phyloP scores from a whole-genome alignment of 2,329 filamentous ascomycete species.

The Aspergillus flavus region DNA sequence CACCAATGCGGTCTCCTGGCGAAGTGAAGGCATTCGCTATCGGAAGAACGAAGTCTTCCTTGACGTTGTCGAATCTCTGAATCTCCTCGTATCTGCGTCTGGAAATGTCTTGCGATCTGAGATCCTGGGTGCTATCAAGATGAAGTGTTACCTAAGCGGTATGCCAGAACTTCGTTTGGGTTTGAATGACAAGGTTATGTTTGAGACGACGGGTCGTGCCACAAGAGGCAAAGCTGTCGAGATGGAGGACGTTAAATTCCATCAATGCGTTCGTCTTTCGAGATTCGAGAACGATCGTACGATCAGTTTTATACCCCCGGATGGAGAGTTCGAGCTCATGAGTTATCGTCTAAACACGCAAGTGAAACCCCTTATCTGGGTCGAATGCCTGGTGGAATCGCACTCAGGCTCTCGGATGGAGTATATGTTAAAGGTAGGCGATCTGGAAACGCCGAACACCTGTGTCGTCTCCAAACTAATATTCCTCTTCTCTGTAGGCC shows the following conservation, averaged over 20 bases:
- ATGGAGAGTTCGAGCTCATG: conserved; percentile 99
- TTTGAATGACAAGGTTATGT: conserved; percentile 99
- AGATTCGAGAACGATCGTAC: conserved; percentile 98
- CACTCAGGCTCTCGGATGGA: conserved; percentile 95
- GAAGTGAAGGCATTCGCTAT: conserved; percentile 96
- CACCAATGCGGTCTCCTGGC: conserved; percentile 97
- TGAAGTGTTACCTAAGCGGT: conserved; percentile 98
- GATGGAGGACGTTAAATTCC: conserved; percentile 99
- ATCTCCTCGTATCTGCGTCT: conserved; percentile 89
- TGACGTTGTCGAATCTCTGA: conserved; percentile 94
- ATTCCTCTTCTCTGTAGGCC: conserved; percentile 53
- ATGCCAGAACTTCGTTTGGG: conserved; percentile 96
- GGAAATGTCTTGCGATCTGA: conserved; percentile 95
- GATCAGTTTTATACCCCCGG: conserved; percentile 97
- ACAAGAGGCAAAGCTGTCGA: conserved; percentile 96
- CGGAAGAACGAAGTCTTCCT: conserved; percentile 99
- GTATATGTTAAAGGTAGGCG: conserved; percentile 86
- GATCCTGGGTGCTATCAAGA: conserved; percentile 95
- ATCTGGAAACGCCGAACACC: not conserved
- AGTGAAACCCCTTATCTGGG: conserved; percentile 98
- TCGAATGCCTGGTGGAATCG: conserved; percentile 94
- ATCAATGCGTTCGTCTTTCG: conserved; percentile 93
- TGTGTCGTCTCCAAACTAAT: not conserved
- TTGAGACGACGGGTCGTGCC: conserved; percentile 92
- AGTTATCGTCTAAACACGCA: conserved; percentile 98